Evolutionary conservation across 2,329 filamentous ascomycete species (phyloP), one percentile per base, ranked within the genome.

Genomic region (Cadophora sp.): DNA sequence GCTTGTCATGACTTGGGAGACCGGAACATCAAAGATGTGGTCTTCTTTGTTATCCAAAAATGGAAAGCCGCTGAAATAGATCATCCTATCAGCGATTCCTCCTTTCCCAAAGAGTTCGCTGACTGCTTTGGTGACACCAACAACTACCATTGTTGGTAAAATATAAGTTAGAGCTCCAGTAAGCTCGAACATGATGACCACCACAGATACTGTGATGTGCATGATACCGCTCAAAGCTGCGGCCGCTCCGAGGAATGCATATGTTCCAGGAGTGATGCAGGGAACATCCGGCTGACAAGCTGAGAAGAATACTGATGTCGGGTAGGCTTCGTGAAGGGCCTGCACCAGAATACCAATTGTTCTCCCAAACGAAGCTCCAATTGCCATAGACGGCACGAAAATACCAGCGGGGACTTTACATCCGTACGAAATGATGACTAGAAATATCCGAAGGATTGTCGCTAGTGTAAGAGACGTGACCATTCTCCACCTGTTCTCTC

Each of bases 111-210:
- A 96, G 14, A 94, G 85, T 73, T 97, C 93, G 70, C 92, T 90
- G 58, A 99, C 92, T 16, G 92, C 92, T 83, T 99, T 99, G 48
- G 95, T 98, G 37, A 97, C 92, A 60, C 96, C 96, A 2, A 98
- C 96, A 0, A 98, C 96, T 74, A 99, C 97, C 96, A 99, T 99
- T 16, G 95, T 98, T 0, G 96, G 96, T 31, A 99, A 83, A 72
- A 99, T 98, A 77, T 99, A 99, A 1, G 94, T 97, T 69, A 98
- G 83, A 7, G 96, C 96, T n/a, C 96, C 96, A 0, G 96, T 99
- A 60, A 99, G 86, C 80, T 99, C 96, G 77, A 98, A 98, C 96
- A 99, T 98, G 79, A 99, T 99, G 76, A 99, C 96, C 1, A 97
- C 95, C 11, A 99, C 94, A 0, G 94, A 97, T 19, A 99, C 90